Percentiles rank a stretch among this genome's conserved stretches.
phyloP scores from a whole-genome alignment of 352 stramenopile species.

The Globisporangium cederbergense region DNA sequence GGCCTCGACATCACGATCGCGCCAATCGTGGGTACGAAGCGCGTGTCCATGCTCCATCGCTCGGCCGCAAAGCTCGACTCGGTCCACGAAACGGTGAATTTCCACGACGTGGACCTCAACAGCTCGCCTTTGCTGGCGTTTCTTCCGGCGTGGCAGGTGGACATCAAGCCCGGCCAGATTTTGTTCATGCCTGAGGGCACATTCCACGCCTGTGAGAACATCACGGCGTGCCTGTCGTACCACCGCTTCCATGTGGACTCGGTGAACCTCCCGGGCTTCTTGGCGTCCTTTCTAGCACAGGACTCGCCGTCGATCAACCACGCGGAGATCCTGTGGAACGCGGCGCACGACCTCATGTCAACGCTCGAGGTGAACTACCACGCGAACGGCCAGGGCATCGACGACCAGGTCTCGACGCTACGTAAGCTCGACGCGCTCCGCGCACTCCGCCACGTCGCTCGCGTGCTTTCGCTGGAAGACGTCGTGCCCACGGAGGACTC shows the following conservation, averaged over 20 bases:
- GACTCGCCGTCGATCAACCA: slow-evolving; percentile 90
- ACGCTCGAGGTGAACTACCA: slow-evolving; percentile 78
- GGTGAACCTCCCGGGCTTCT: slow-evolving; percentile 89
- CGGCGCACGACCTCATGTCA: slow-evolving; percentile 83
- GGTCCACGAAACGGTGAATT: slow-evolving; percentile 79
- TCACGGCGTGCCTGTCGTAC: slow-evolving; percentile 93
- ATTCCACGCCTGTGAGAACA: slow-evolving; percentile 90
- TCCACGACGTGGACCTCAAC: slow-evolving; percentile 81
- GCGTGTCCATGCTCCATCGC: slow-evolving; percentile 71
- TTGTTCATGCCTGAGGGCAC: slow-evolving; percentile 92
- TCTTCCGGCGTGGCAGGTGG: slow-evolving; percentile 81
- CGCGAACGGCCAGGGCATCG: slow-evolving; percentile 43
- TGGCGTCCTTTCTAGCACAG: slow-evolving; percentile 86
- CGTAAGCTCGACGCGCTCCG: slow-evolving; percentile 66
- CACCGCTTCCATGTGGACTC: slow-evolving; percentile 92
- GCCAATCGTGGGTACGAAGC: slow-evolving; percentile 87
- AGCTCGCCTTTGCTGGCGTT: slow-evolving; percentile 87
- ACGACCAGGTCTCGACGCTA: slow-evolving; percentile 37
- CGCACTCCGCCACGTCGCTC: slow-evolving; percentile 57
- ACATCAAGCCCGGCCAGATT: slow-evolving; percentile 91
- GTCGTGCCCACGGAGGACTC: slow-evolving; percentile 64
- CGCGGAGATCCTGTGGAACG: slow-evolving; percentile 93
- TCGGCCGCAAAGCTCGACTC: slow-evolving; percentile 79
- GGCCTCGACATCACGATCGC: slow-evolving; percentile 92
- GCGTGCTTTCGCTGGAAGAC: slow-evolving; percentile 66